Evolutionary conservation across 495 filamentous ascomycete species (phyloP), one percentile per base, ranked within the genome.

Genomic region (Cetradonia linearis): DNA sequence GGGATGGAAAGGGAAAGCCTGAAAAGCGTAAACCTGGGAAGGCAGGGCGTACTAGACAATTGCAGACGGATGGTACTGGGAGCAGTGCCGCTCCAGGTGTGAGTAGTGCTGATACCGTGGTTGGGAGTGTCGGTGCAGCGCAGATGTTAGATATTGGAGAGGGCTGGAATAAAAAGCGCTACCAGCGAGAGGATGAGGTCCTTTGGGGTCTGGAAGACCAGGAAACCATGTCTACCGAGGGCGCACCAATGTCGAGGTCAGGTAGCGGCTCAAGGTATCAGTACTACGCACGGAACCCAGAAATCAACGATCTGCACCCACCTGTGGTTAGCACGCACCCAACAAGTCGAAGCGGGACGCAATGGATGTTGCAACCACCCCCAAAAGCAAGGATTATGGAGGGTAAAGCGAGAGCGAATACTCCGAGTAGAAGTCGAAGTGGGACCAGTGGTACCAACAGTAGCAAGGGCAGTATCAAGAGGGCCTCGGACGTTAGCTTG

Each of bases 321-420:
- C 88, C 91, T 11, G 85, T 92, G 56, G 89, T 94, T 55, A 87
- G 87, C 69, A 84, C 83, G 62, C 81, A 76, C 47, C 86, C 88
- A 8, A 71, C 76, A 20, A 81, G 83, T 67, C 78, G 76, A 55
- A 82, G 81, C 28, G 87, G 85, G 56, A 84, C 83, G n/a, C 73
- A 74, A 65, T 96, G 91, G 91, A 93, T 96, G 89, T 74, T 95
- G 36, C 87, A 92, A 70, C 91, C 90, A 3, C 89, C 89, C 3
- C 91, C 91, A 40, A 80, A 80, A 54, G 88, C 90, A 20, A 86
- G 82, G 66, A 74, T 96, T 52, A 96, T 96, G 91, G 86, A 84
- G 64, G 89, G 89, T 61, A 92, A 91, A 68, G 80, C 80, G 59
- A 72, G 72, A 33, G 76, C 83, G 14, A 13, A 14, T 48, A 25